These are phyloP conservation scores for Orobanche coerulescens DNA, from an alignment of 257 asterid species.

Conservation along the genomic window DNA sequence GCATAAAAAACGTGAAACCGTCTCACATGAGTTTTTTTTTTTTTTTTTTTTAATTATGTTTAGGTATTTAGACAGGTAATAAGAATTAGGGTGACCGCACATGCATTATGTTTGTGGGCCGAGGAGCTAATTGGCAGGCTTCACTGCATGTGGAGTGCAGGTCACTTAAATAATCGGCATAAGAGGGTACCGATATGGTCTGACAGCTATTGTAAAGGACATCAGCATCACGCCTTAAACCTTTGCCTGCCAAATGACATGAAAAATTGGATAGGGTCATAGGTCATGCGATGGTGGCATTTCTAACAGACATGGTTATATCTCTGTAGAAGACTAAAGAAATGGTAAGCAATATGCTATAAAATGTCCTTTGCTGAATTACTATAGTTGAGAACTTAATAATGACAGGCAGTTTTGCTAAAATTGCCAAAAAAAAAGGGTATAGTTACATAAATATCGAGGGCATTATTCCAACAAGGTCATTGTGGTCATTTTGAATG, in stretches of 20 bases:
- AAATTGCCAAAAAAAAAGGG: background rate
- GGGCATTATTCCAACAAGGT: no score
- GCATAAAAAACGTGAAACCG: no score
- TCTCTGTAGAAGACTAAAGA: no score
- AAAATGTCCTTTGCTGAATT: background rate
- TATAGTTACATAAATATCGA: no score
- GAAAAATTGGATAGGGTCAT: background rate
- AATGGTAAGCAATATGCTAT: no score
- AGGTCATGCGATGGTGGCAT: constrained; percentile 4
- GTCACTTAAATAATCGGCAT: constrained; percentile 15
- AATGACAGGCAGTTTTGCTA: background rate
- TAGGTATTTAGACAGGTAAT: background rate
- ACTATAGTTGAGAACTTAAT: background rate
- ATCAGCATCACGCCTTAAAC: background rate
- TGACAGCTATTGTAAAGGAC: constrained; percentile 28
- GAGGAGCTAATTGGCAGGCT: constrained; percentile 26
- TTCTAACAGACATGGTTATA: no score
- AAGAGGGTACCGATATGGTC: background rate
- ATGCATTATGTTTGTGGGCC: constrained; percentile 24
- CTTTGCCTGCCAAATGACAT: constrained; percentile 8
- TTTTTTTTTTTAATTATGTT: background rate
- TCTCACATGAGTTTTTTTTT: background rate
- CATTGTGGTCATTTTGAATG: no score
- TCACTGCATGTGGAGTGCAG: constrained; percentile 31
- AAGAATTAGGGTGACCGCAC: constrained; percentile 3